Base-by-base conservation (phyloP, 208 protist species). In the Herpetomonas samuelpessoai region DNA sequence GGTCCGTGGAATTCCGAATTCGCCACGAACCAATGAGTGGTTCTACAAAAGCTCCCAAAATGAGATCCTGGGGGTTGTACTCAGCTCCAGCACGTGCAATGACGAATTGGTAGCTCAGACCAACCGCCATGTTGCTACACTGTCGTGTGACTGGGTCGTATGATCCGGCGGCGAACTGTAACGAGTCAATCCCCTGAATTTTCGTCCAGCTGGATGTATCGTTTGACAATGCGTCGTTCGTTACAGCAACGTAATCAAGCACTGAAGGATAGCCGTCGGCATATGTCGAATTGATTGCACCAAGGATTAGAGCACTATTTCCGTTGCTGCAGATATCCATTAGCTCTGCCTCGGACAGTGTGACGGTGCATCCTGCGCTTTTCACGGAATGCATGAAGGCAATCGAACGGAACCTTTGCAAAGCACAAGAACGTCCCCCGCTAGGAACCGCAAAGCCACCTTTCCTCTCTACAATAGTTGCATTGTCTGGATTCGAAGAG, bases 31-130 rank as follows among this genome's bases (percentile, higher is more conserved):
- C 76, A 18, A 63, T 49, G 56, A 89, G 80, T 4, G 74, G 76
- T 4, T 72, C 64, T 4, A 65, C 83, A 74, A 89, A 91, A 7
- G 79, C 84, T 16, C 64, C 83, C 1, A 87, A 71, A 66, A 94
- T 81, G 31, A 91, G 62, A 49, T 91, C 75, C 56, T 94, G 88
- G 1, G 84, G 76, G 61, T 94, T 94, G 56, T 72, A 83, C 48
- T 81, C 66, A 9, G 75, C 71, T 47, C 84, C 88, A 18, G 82
- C 82, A 35, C 76, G 76, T 18, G 84, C 77, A 24, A 91, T 30
- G 21, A 88, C 76, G 72, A 94, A 84, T 25, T 78, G 75, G 52
- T 79, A 94, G 19, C 81, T 56, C 10, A 94, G 26, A 22, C 84
- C 88, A 6, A 84, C 60, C 31, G 76, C 59, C 31, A 92, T 71